Conservation (phyloP, 2,329 filamentous ascomycete species). For the Pseudophaeomoniella oleicola region DNA sequence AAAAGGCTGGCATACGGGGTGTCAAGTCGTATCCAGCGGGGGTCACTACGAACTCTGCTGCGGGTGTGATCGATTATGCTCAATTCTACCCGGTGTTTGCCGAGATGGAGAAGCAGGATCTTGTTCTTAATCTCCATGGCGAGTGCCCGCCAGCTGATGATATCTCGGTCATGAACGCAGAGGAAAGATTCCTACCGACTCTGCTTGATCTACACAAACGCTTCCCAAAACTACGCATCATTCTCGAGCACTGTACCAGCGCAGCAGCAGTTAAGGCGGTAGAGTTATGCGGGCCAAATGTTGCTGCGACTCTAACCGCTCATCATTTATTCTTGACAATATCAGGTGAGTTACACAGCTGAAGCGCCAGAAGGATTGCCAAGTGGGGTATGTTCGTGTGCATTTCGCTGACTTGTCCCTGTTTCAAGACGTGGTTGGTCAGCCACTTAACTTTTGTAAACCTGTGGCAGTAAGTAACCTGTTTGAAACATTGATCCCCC, state of each 20-base stretch:
- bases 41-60: slow-evolving; percentile 44
- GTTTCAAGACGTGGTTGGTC: slow-evolving; percentile 54
- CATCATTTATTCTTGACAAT: slow-evolving; percentile 74
- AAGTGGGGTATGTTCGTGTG: too few species aligned
- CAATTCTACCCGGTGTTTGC: slow-evolving; percentile 53
- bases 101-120: slow-evolving; percentile 72
- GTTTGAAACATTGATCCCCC: too few species aligned
- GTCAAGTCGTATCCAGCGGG: slow-evolving; percentile 31
- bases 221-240: slow-evolving; percentile 56
- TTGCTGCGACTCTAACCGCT: slow-evolving; percentile 69
- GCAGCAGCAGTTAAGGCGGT: slow-evolving; percentile 69
- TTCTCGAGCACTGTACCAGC: slow-evolving; percentile 61
- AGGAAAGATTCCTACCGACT: slow-evolving; percentile 67
- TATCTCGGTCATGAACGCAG: slow-evolving; percentile 45
- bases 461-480: too few species aligned
- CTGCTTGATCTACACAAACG: slow-evolving; percentile 55
- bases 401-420: too few species aligned
- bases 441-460: slow-evolving; percentile 69
- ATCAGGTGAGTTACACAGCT: too few species aligned
- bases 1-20: slow-evolving; percentile 53
- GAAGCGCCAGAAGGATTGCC: too few species aligned
- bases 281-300: slow-evolving; percentile 57
- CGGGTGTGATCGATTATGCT: slow-evolving; percentile 29
- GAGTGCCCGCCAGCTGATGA: slow-evolving; percentile 48
- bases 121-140: slow-evolving; percentile 88